Evolutionary conservation across 495 filamentous ascomycete species (phyloP).

Genomic region (Polyplosphaeria fusca): DNA sequence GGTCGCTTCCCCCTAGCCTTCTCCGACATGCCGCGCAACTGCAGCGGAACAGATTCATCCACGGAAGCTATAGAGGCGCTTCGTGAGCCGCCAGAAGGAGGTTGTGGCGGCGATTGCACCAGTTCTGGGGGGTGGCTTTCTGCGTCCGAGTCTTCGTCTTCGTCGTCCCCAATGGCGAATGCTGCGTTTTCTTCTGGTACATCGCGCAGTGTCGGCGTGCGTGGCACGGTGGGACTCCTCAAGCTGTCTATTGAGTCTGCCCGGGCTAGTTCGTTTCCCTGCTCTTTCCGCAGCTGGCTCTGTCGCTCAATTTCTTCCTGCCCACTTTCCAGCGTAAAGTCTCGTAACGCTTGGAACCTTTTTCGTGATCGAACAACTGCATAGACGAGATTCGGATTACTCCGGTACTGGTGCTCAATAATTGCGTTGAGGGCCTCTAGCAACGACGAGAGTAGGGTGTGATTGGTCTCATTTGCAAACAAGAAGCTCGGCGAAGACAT

Average conservation of each 20-base stretch:
- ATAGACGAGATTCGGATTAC: conserved; percentile 88
- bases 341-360: conserved; percentile 81
- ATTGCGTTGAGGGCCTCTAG: conserved; percentile 90
- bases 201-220: conserved; percentile 62
- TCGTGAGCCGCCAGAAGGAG: conserved; percentile 63
- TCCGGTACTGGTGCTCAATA: conserved; percentile 83
- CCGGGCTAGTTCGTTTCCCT: conserved; percentile 44
- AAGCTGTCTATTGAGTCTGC: conserved; percentile 68
- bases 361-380: conserved; percentile 74
- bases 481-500: conserved; percentile 95
- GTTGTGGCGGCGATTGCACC: conserved; percentile 60
- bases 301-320: conserved; percentile 88
- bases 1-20: conserved; percentile 97
- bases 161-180: conserved; percentile 88
- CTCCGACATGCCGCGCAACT: conserved; percentile 95
- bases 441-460: conserved; percentile 73
- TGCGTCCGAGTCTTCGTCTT: conserved; percentile 70
- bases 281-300: conserved; percentile 70
- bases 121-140: conserved; percentile 48
- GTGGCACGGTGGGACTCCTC: conserved; percentile 60
- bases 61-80: conserved; percentile 67
- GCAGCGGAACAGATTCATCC: conserved; percentile 81
- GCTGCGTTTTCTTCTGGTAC: conserved; percentile 78
- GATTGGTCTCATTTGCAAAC: conserved; percentile 92
- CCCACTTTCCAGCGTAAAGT: conserved; percentile 92